Conservation (phyloP, 1,284 basidiomycete species). For the Cryptococcus jaspeensis region DNA sequence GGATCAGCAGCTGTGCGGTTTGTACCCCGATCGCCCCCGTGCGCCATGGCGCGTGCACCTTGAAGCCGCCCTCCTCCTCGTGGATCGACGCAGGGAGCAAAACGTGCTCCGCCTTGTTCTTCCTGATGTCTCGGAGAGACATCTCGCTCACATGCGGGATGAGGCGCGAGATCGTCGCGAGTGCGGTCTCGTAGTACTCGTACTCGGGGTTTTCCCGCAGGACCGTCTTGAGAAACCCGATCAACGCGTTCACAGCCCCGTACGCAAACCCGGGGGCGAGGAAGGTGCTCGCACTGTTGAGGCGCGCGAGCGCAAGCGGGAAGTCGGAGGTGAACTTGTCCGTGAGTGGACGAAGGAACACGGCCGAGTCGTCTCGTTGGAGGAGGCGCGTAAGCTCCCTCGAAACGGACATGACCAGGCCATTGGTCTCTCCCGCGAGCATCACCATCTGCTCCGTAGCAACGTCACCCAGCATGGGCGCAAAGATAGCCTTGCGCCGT, state of each 20-base stretch:
- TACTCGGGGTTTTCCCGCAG: slow-evolving; percentile 57
- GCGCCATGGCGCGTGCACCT: slow-evolving; percentile 51
- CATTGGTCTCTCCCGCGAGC: slow-evolving; percentile 60
- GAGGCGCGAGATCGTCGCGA: slow-evolving; percentile 62
- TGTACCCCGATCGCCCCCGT: slow-evolving; percentile 65
- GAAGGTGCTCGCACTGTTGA: slow-evolving; percentile 56
- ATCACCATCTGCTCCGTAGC: slow-evolving; percentile 32
- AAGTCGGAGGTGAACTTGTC: slow-evolving; percentile 61
- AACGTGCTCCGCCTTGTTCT: slow-evolving; percentile 69
- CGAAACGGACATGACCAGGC: slow-evolving; percentile 60
- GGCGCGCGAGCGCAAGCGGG: slow-evolving; percentile 56
- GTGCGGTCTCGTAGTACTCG: slow-evolving; percentile 57
- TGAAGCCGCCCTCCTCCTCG: slow-evolving; percentile 57
- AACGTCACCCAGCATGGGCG: slow-evolving; percentile 27
- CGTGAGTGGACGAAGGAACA: slow-evolving; percentile 64
- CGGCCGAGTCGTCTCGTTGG: slow-evolving; percentile 70
- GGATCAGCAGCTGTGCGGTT: slow-evolving; percentile 68
- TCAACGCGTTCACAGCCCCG: slow-evolving; percentile 66
- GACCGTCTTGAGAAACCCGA: slow-evolving; percentile 65
- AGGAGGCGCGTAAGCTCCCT: slow-evolving; percentile 63
- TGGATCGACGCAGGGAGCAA: slow-evolving; percentile 60
- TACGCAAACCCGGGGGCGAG: slow-evolving; percentile 68
- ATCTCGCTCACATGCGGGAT: slow-evolving; percentile 66
- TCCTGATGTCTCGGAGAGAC: slow-evolving; percentile 69
- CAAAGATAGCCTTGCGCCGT: slow-evolving; percentile 29